A percentile compares a stretch with the other conserved stretches of the same genome.
These are phyloP conservation scores for Penicillium crustosum DNA, from an alignment of 2,329 filamentous ascomycete species.

Conservation along the genomic window DNA sequence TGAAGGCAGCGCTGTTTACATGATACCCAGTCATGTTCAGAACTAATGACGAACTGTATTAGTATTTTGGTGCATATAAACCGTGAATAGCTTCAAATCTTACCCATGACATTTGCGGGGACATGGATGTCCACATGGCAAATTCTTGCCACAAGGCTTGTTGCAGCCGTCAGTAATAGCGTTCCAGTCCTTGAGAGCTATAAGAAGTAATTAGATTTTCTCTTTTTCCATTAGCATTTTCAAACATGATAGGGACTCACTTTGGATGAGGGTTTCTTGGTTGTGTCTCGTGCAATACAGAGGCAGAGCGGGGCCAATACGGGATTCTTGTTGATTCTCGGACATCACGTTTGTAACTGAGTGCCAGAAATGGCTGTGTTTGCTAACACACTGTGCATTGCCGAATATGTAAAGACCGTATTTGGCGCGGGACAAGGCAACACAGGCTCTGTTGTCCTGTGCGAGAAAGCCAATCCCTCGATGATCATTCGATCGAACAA, in stretches of 20 bases:
- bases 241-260: constrained; percentile 23
- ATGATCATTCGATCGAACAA: constrained; percentile 68
- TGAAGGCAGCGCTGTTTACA: not conserved
- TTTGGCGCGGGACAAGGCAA: constrained; percentile 68
- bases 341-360: constrained; percentile 49
- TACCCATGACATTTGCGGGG: constrained; percentile 54
- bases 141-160: constrained; percentile 44
- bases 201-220: not conserved
- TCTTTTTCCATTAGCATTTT: not conserved
- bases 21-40: not conserved
- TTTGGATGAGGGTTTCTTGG: constrained; percentile 51
- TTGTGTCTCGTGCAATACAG: constrained; percentile 64
- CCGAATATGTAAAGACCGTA: constrained; percentile 84
- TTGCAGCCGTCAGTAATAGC: constrained; percentile 56
- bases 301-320: constrained; percentile 57
- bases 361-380: constrained; percentile 52
- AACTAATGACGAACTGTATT: not conserved
- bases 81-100: constrained; percentile 3
- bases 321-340: constrained; percentile 25
- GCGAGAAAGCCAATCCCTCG: constrained; percentile 70
- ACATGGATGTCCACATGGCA: constrained; percentile 56
- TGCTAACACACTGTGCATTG: constrained; percentile 59
- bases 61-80: not conserved
- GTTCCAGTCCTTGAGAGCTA: constrained; percentile 49
- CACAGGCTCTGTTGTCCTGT: constrained; percentile 62